Percentiles rank a stretch among this genome's conserved stretches.
Conservation (phyloP, 352 stramenopile genomes). For the Globisporangium cystogenes region DNA sequence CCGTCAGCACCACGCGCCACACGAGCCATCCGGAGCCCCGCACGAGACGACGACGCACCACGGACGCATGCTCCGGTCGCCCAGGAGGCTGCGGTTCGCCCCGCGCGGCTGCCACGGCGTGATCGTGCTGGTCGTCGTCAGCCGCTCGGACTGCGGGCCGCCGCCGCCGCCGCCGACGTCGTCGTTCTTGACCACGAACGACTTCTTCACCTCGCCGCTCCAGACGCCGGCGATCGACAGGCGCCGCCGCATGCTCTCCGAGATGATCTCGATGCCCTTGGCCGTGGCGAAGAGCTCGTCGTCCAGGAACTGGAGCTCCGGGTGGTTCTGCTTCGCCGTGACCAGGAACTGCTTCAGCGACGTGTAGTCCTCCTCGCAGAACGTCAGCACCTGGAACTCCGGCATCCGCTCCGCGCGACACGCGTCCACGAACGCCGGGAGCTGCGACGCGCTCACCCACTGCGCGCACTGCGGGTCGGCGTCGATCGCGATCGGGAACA, state of each 20-base stretch:
- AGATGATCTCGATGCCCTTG: constrained; percentile 73
- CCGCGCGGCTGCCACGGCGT: constrained; percentile 51
- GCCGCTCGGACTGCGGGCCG: constrained; percentile 14
- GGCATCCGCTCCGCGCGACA: constrained; percentile 47
- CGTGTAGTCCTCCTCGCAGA: constrained; percentile 69
- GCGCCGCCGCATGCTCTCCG: constrained; percentile 61
- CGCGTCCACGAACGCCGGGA: constrained; percentile 69
- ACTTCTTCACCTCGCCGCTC: constrained; percentile 49
- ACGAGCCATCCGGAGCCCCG: too few relatives aligned
- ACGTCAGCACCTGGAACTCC: constrained; percentile 53
- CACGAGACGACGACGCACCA: constrained; percentile 38
- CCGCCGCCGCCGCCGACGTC: constrained; percentile 30
- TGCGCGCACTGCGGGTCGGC: constrained; percentile 69
- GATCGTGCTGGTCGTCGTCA: constrained; percentile 25
- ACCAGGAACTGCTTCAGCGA: constrained; percentile 68
- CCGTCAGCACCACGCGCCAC: not conserved
- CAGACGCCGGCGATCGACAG: constrained; percentile 75
- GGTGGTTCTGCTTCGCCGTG: constrained; percentile 51
- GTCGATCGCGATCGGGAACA: constrained; percentile 61
- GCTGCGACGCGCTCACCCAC: constrained; percentile 59
- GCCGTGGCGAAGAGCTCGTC: constrained; percentile 66
- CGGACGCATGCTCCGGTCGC: constrained; percentile 26
- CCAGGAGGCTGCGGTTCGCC: constrained; percentile 26
- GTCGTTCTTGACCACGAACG: constrained; percentile 55
- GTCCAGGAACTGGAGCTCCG: constrained; percentile 60